Evolutionary conservation across 805 yeast species (phyloP), one percentile per base, ranked within the genome.

Genomic region (Candida caryicola): DNA sequence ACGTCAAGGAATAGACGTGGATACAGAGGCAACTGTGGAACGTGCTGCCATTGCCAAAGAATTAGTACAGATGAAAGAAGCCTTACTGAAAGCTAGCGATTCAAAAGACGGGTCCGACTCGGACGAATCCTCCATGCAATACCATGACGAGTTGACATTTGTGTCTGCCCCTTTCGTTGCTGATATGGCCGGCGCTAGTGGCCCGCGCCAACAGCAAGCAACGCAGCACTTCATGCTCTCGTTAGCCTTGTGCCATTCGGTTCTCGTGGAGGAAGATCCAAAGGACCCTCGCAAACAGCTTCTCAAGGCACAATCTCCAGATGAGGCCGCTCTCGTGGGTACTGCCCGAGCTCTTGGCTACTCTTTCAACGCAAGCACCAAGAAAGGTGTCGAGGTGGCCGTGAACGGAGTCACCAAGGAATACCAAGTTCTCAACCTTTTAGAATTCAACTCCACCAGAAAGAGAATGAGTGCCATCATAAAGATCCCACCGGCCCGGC

Each of bases 381-480:
- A 82, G 53, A 71, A 72, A 34, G 93, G 91, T 40, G 55, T 82
- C 14, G 62, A 83, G 34, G 68, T 85, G 32, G 79, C 80, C 38
- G 79, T 80, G 27, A 88, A 82, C 58, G 93, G 93, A 43, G 73
- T 69, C 34, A 71, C 73, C 43, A 79, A 81, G 52, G 90, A 85
- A 48, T 84, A 77, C 55, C 86, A 83, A 54, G 69, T 85, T 23
- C 60, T 85, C 43, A 85, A 84, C 51, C 74, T 81, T 15, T 60
- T 85, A 46, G 93, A 85, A 52, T 85, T 85, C 62, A 85, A 85
- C 51, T 85, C 93, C 5, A 82, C 93, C 0, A 78, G 95, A 68
- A 85, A 85, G 65, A 80, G 95, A 72, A 85, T 85, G 95, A 82
- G 90, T 72, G 84, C 85, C 12, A 81, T 85, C 46, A 72, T 85